phyloP scores from a whole-genome alignment of 306 rosid genomes.

The Quercus agrifolia region DNA sequence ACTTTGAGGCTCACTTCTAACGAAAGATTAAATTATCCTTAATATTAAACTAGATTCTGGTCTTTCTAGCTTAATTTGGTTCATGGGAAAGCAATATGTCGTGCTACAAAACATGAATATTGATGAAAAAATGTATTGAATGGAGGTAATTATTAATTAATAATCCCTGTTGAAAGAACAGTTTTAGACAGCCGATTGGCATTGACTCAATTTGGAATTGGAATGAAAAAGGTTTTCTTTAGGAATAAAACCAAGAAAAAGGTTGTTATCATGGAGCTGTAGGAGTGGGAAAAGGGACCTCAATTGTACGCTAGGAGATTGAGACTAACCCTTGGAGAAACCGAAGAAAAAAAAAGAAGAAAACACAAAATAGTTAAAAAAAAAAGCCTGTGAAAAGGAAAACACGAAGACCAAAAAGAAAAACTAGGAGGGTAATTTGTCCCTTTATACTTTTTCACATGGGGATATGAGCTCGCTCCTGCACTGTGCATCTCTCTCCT shows the following conservation, averaged over 20 bases:
- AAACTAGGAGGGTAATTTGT: slow-evolving; percentile 28
- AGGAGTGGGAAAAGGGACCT: neutral
- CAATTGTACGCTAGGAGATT: slow-evolving; percentile 19
- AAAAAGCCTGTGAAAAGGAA: slow-evolving; percentile 9
- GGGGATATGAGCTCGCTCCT: slow-evolving; percentile 44
- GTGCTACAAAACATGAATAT: neutral
- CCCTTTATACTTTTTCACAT: slow-evolving; percentile 39
- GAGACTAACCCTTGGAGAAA: slow-evolving; percentile 23
- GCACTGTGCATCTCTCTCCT: neutral
- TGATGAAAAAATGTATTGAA: neutral
- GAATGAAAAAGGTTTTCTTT: neutral
- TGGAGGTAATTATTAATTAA: neutral
- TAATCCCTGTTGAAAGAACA: neutral
- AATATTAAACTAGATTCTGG: no score
- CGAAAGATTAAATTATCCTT: no score
- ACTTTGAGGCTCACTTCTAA: no score
- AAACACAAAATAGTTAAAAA: neutral
- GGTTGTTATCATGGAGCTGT: slow-evolving; percentile 6
- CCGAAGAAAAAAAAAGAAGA: slow-evolving; percentile 9
- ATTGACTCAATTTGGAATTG: neutral
- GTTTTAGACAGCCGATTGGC: no score
- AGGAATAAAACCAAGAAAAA: neutral
- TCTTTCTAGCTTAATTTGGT: no score
- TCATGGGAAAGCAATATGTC: no score
- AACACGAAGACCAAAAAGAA: slow-evolving; percentile 35